phyloP scores from a whole-genome alignment of 805 yeast genomes.

The Ogataea angusta region DNA sequence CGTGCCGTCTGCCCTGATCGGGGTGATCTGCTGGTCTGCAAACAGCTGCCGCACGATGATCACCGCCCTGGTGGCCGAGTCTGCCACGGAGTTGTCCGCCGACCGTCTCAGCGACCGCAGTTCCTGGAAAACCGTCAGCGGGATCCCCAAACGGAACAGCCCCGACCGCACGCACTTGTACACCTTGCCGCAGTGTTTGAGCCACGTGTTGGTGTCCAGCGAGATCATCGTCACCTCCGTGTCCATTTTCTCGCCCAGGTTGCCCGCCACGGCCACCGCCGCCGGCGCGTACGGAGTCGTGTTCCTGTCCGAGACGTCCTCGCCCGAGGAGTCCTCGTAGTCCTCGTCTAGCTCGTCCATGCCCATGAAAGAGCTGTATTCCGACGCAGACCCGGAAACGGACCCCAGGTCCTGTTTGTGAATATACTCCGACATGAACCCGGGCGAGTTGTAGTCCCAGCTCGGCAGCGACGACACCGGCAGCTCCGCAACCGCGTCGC shows the following conservation, averaged over 20 bases:
- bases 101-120: constrained; percentile 67
- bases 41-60: constrained; percentile 68
- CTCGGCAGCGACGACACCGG: constrained; percentile 23
- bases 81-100: constrained; percentile 68
- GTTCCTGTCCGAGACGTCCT: constrained; percentile 9
- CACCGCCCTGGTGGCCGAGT: constrained; percentile 78
- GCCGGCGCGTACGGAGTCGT: constrained; percentile 13
- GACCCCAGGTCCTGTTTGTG: constrained; percentile 25
- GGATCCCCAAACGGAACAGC: constrained; percentile 59
- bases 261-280: constrained; percentile 36
- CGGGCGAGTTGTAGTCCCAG: constrained; percentile 31
- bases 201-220: constrained; percentile 76
- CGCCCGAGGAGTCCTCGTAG: constrained; percentile 11
- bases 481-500: constrained; percentile 2
- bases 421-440: constrained; percentile 32
- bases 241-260: constrained; percentile 57
- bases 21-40: constrained; percentile 50
- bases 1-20: constrained; percentile 67
- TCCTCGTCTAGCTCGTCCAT: constrained; percentile 22
- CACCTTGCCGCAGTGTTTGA: constrained; percentile 74
- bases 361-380: constrained; percentile 7
- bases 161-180: constrained; percentile 63
- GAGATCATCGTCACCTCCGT: constrained; percentile 55
- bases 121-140: constrained; percentile 76
- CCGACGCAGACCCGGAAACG: constrained; percentile 5